phyloP scores from a whole-genome alignment of 768 basidiomycete genomes.

The Ephemerocybe angulata region DNA sequence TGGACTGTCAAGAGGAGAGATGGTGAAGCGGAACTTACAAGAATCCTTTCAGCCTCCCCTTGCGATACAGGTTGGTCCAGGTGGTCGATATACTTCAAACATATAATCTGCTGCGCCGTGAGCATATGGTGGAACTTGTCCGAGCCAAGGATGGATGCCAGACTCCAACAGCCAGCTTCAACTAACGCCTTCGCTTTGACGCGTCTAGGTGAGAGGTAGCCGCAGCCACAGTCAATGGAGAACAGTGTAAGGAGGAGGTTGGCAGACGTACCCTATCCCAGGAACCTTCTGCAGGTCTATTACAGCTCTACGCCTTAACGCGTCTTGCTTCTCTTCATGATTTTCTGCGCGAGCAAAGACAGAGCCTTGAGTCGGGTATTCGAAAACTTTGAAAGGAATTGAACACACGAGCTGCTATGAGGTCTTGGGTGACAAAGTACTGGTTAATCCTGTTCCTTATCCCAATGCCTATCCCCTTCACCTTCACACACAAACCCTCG shows the following conservation, averaged over 20 bases:
- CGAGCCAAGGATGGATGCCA: conserved; percentile 37
- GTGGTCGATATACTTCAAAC: conserved; percentile 39
- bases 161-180: conserved; percentile 44
- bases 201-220: conserved; percentile 18
- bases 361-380: no score
- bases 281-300: conserved; percentile 35
- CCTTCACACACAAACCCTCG: conserved; percentile 15
- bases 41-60: neutral
- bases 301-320: conserved; percentile 25
- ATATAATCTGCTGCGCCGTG: conserved; percentile 32
- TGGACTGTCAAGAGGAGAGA: neutral
- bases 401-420: conserved; percentile 33
- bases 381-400: neutral
- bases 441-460: conserved; percentile 47
- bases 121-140: conserved; percentile 38
- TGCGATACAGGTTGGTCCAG: conserved; percentile 20
- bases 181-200: conserved; percentile 43
- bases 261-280: conserved; percentile 43
- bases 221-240: neutral
- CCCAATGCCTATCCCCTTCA: conserved; percentile 36
- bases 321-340: conserved; percentile 19
- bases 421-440: conserved; percentile 24
- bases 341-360: conserved; percentile 10
- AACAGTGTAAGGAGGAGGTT: neutral
- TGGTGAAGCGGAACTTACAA: neutral